A percentile compares a stretch with the other conserved stretches of the same genome.
These are phyloP conservation scores for Colletotrichum cordylinicola DNA, from an alignment of 2,329 filamentous ascomycete genomes.

Conservation along the genomic window DNA sequence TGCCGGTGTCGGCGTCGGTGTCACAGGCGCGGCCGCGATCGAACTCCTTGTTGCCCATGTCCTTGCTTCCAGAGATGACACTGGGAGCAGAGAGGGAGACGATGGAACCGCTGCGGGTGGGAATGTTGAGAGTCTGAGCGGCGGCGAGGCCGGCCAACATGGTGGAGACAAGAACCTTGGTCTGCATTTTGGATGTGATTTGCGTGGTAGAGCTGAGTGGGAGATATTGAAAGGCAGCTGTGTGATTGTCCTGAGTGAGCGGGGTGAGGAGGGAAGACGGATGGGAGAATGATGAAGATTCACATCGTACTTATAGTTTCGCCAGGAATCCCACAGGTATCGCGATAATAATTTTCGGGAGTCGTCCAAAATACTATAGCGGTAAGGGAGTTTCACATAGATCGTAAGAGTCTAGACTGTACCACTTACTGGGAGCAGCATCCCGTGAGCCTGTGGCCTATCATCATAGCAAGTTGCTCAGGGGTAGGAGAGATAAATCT, in stretches of 20 bases:
- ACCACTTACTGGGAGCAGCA: not conserved
- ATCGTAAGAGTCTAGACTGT: not conserved
- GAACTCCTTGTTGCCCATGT: conserved; percentile 26
- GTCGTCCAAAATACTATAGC: not conserved
- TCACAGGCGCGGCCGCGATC: conserved; percentile 25
- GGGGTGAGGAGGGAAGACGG: not conserved
- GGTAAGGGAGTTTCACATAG: conserved; percentile 12
- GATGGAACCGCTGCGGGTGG: conserved; percentile 26
- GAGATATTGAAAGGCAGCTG: not conserved
- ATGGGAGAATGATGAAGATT: not conserved
- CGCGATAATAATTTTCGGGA: not conserved
- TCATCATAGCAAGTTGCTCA: not conserved
- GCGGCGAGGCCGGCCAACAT: conserved; percentile 16
- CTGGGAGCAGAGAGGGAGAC: conserved; percentile 25
- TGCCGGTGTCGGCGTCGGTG: conserved; percentile 24
- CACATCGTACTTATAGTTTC: not conserved
- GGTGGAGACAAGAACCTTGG: conserved; percentile 12
- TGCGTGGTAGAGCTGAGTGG: not conserved
- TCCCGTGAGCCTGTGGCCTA: not conserved
- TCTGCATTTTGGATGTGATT: conserved; percentile 1
- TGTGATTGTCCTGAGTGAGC: not conserved
- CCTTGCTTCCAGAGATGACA: conserved; percentile 22
- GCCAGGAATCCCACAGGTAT: not conserved
- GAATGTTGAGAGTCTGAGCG: conserved; percentile 28
- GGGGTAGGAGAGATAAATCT: not conserved